These are phyloP conservation scores for Exserohilum rostratum DNA, from an alignment of 2,329 filamentous ascomycete species.

Conservation along the genomic window DNA sequence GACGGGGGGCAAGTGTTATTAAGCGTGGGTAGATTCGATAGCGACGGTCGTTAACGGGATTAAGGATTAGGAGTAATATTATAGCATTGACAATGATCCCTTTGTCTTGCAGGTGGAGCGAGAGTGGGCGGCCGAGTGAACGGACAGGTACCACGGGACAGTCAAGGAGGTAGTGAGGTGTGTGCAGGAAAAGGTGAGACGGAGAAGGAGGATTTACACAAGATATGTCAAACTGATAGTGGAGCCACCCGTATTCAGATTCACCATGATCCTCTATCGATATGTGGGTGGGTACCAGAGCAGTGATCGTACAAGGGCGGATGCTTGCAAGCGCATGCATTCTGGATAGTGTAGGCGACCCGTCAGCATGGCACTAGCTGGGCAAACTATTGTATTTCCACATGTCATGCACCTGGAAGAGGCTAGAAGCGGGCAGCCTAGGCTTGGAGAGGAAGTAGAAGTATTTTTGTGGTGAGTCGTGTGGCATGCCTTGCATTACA, in stretches of 20 bases:
- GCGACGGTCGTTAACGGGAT: constrained; percentile 3
- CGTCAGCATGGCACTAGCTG: neutral
- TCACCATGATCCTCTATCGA: neutral
- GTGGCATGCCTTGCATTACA: constrained; percentile 6
- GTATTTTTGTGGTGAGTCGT: constrained; percentile 4
- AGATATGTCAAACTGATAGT: constrained; percentile 11
- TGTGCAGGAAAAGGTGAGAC: neutral
- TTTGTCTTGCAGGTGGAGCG: constrained; percentile 3
- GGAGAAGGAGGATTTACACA: constrained; percentile 2
- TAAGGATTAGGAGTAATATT: constrained; percentile 1
- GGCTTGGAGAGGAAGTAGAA: constrained; percentile 6
- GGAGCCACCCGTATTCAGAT: constrained; percentile 4
- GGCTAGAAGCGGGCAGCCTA: constrained; percentile 6
- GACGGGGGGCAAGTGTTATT: neutral
- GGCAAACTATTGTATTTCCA: constrained; percentile 11
- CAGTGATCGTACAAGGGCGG: neutral
- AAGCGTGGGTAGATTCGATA: neutral
- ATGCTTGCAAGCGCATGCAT: constrained; percentile 8
- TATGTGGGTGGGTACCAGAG: neutral
- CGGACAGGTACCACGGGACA: constrained; percentile 8
- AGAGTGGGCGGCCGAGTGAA: constrained; percentile 5
- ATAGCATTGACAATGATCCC: constrained; percentile 4
- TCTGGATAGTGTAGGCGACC: neutral
- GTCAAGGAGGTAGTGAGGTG: neutral
- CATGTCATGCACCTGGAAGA: neutral